Evolutionary conservation across 306 rosid genomes (phyloP), one percentile per base, ranked within the genome.

Genomic region (Trifolium repens): DNA sequence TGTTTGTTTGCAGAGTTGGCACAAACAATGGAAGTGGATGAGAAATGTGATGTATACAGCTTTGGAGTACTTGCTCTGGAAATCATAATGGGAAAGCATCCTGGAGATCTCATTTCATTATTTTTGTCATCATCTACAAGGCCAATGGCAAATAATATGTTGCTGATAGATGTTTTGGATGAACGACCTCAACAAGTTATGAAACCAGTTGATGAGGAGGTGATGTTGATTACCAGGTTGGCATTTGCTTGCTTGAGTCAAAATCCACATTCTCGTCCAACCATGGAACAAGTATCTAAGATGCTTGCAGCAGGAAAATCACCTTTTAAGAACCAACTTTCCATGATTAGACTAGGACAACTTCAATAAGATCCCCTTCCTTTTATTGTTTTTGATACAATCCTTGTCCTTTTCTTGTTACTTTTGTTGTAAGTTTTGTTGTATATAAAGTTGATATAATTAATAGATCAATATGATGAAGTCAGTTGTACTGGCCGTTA

Each of bases 1-100:
- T 54, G 0, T 72, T 58, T 67, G 27, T 9, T 58, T 80, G 43
- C 8, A 73, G 83, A 72, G 62, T 27, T 79, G 63, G 75, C 79
- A 0, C 78, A 66, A 1, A 66, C 69, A 0, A n/a, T 59, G 58
- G 76, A 73, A 74, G 75, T 37, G 65, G 67, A 46, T 3, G 75
- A 73, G 75, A 73, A 73, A 13, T 67, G 65, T 74, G 79, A 80
- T n/a, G 79, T 73, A 0, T 73, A 57, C 27, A 73, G 79, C 22
- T 79, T 72, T 55, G 79, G 75, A 44, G 70, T 73, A 0, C 37
- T 79, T 67, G 9, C 7, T 10, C n/a, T 79, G 1, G 83, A 79
- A 67, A 73, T 73, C 54, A 3, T 79, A 0, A 15, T 46, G 55
- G 79, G 83, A 14, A 67, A 66, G 12, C 83, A 80, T 67, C 79